Evolutionary conservation across 2,329 filamentous ascomycete species (phyloP).

Genomic region (Clonostachys chloroleuca): DNA sequence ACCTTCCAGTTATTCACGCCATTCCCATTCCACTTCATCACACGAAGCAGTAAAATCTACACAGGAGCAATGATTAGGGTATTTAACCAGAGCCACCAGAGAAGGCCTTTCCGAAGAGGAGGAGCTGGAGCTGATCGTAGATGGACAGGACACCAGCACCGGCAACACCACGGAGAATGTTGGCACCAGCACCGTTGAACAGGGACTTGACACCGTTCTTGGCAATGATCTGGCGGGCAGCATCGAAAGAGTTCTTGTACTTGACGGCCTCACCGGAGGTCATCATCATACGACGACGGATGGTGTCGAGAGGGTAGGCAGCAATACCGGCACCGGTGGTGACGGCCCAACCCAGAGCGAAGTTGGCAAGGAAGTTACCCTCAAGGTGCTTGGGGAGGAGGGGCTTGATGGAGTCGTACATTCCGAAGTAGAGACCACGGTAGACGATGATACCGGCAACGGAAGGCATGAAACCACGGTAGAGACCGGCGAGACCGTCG

Average conservation of each 20-base stretch:
- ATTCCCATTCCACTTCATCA: constrained; percentile 15
- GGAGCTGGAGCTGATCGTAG: constrained; percentile 99
- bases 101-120: constrained; percentile 99
- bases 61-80: constrained; percentile 26
- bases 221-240: constrained; percentile 92
- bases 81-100: constrained; percentile 58
- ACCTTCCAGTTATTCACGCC: background rate
- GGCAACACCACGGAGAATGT: constrained; percentile 99
- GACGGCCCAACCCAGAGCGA: constrained; percentile 97
- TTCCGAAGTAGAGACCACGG: constrained; percentile 99
- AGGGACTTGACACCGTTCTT: constrained; percentile 97
- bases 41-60: constrained; percentile 29
- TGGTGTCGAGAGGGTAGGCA: constrained; percentile 99
- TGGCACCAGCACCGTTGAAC: constrained; percentile 99
- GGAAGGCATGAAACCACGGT: constrained; percentile 99
- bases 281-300: constrained; percentile 99
- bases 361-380: constrained; percentile 99
- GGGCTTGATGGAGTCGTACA: constrained; percentile 99
- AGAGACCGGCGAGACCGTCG: constrained; percentile 98
- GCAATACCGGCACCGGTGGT: constrained; percentile 99
- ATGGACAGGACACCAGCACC: constrained; percentile 99
- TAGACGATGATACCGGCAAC: constrained; percentile 99
- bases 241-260: constrained; percentile 96
- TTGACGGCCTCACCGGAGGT: constrained; percentile 96
- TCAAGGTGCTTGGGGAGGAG: constrained; percentile 85